Conservation (phyloP, 1,284 basidiomycete genomes). For the Puccinia hordei region DNA sequence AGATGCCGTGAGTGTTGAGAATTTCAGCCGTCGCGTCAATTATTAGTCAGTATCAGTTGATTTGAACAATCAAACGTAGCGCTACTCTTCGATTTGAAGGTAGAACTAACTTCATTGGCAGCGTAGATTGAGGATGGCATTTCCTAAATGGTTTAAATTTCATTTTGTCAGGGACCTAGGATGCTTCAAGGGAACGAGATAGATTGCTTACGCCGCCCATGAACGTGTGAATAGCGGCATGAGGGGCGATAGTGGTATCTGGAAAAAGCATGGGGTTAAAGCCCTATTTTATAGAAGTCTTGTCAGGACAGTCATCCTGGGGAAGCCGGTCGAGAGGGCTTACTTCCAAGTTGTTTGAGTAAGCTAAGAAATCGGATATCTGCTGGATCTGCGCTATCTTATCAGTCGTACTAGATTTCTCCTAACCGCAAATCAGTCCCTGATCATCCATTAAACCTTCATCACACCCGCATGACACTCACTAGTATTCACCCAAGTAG, state of each 20-base stretch:
- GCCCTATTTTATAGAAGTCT: neutral
- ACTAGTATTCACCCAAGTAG: slow-evolving; percentile 32
- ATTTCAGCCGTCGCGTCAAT: neutral
- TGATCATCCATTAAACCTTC: neutral
- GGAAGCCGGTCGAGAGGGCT: neutral
- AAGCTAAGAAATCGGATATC: slow-evolving; percentile 20
- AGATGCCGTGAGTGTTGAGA: neutral
- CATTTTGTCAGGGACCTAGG: neutral
- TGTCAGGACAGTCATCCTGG: neutral
- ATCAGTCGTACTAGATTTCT: neutral
- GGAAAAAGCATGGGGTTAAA: slow-evolving; percentile 32
- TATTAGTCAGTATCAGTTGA: neutral
- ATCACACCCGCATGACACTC: neutral
- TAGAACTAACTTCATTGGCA: slow-evolving; percentile 41
- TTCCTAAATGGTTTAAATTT: slow-evolving; percentile 16
- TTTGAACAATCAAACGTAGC: neutral
- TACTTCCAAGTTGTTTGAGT: slow-evolving; percentile 14
- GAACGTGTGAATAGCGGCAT: slow-evolving; percentile 27
- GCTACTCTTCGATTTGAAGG: neutral
- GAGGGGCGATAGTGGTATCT: slow-evolving; percentile 32
- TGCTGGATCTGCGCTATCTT: slow-evolving; percentile 3
- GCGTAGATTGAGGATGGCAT: slow-evolving; percentile 38
- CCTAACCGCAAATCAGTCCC: neutral
- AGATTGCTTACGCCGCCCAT: slow-evolving; percentile 36
- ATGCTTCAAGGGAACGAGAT: neutral